A percentile compares a stretch with the other conserved stretches of the same genome.
phyloP scores from a whole-genome alignment of 768 basidiomycete species.

The Auriscalpium orientale region DNA sequence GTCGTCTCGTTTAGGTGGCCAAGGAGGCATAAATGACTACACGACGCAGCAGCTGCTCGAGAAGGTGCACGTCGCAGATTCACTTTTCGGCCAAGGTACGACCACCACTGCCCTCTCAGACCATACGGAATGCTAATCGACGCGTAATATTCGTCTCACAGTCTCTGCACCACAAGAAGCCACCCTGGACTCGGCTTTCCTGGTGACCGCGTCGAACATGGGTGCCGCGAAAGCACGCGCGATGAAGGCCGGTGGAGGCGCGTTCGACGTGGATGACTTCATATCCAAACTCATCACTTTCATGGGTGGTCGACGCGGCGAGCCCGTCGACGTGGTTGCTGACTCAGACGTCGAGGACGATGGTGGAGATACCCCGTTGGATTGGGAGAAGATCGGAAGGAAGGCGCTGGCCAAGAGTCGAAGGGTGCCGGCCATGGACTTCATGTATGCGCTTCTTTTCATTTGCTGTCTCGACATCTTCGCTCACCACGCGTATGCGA shows the following conservation, averaged over 20 bases:
- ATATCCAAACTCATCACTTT: slow-evolving; percentile 63
- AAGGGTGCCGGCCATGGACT: slow-evolving; percentile 74
- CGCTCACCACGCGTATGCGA: slow-evolving; percentile 10
- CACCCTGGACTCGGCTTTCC: slow-evolving; percentile 78
- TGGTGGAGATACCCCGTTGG: slow-evolving; percentile 41
- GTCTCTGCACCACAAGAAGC: slow-evolving; percentile 54
- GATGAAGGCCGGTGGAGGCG: slow-evolving; percentile 80
- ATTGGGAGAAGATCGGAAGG: slow-evolving; percentile 85
- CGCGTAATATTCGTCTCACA: not conserved
- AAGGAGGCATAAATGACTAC: slow-evolving; percentile 40
- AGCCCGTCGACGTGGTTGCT: slow-evolving; percentile 28
- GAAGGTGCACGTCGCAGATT: slow-evolving; percentile 51
- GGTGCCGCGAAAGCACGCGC: slow-evolving; percentile 84
- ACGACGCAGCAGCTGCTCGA: slow-evolving; percentile 47
- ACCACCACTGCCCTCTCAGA: not conserved
- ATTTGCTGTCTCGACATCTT: not conserved
- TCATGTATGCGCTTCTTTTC: slow-evolving; percentile 57
- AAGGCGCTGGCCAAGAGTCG: slow-evolving; percentile 75
- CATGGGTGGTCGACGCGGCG: slow-evolving; percentile 63
- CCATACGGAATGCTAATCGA: not conserved
- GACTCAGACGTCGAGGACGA: slow-evolving; percentile 48
- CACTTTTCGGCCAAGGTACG: slow-evolving; percentile 57
- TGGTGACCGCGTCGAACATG: slow-evolving; percentile 70
- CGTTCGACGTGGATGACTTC: slow-evolving; percentile 92
- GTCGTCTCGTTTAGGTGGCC: too few species aligned